Percentiles rank a stretch among this genome's conserved stretches.
These are phyloP conservation scores for Globisporangium middletonii DNA, from an alignment of 352 stramenopile genomes.

Conservation along the genomic window DNA sequence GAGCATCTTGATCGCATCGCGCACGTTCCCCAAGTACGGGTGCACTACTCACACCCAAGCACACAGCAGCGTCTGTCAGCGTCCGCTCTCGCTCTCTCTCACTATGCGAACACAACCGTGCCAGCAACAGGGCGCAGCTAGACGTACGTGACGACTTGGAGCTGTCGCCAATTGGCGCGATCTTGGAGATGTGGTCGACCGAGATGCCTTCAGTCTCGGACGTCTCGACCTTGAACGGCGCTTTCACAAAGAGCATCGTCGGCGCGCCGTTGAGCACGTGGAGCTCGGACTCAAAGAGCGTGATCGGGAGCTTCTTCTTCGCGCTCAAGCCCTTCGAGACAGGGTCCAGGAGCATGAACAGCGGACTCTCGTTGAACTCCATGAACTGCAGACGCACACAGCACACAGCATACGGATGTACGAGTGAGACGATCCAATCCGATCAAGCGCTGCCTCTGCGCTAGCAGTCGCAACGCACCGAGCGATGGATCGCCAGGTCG, in stretches of 20 bases:
- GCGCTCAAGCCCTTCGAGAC: constrained; percentile 49
- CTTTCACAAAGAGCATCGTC: constrained; percentile 88
- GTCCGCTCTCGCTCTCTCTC: neutral
- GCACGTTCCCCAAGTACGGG: constrained; percentile 70
- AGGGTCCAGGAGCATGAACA: constrained; percentile 76
- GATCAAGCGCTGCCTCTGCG: neutral
- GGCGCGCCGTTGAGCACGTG: constrained; percentile 79
- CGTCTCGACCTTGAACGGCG: constrained; percentile 85
- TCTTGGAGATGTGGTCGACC: constrained; percentile 88
- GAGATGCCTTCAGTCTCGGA: constrained; percentile 83
- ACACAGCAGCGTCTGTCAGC: neutral
- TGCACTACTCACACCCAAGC: constrained; percentile 45
- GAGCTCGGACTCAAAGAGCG: constrained; percentile 82
- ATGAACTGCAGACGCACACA: constrained; percentile 41
- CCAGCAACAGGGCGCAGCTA: constrained; percentile 3
- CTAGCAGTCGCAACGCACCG: constrained; percentile 25
- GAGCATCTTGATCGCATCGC: constrained; percentile 84
- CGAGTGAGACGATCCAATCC: neutral
- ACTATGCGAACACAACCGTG: neutral
- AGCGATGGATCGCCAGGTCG: constrained; percentile 70
- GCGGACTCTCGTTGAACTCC: constrained; percentile 83
- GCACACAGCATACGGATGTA: neutral
- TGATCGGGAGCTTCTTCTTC: constrained; percentile 87
- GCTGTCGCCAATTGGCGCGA: constrained; percentile 57
- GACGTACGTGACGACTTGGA: constrained; percentile 64